Conservation (phyloP, 768 basidiomycete genomes). For the Mrakia frigida region DNA sequence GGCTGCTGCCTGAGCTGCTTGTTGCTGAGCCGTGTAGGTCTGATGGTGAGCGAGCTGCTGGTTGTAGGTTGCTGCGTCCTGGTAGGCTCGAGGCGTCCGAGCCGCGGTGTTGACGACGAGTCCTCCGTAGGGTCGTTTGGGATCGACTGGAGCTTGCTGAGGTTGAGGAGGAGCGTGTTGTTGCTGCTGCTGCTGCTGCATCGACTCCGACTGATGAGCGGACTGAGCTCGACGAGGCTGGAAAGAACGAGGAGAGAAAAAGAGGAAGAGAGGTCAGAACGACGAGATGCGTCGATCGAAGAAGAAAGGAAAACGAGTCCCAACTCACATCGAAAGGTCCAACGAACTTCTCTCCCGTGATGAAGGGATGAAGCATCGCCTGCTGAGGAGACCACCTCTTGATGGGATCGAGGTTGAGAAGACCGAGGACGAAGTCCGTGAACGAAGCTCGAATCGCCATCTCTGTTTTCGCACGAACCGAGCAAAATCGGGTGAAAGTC, state of each 20-base stretch:
- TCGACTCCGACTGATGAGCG: not conserved
- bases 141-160: slow-evolving; percentile 45
- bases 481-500: not conserved
- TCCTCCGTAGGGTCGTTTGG: slow-evolving; percentile 88
- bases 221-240: slow-evolving; percentile 4
- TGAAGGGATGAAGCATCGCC: slow-evolving; percentile 91
- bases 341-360: slow-evolving; percentile 91
- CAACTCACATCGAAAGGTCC: slow-evolving; percentile 43
- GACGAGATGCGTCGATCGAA: not conserved
- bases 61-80: slow-evolving; percentile 89
- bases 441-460: slow-evolving; percentile 89
- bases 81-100: slow-evolving; percentile 76
- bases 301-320: not conserved
- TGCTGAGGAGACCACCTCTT: slow-evolving; percentile 97
- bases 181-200: slow-evolving; percentile 5
- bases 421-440: slow-evolving; percentile 93
- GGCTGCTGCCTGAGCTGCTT: slow-evolving; percentile 54
- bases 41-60: slow-evolving; percentile 94
- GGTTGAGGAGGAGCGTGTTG: slow-evolving; percentile 25
- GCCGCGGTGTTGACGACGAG: slow-evolving; percentile 66
- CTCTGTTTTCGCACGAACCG: slow-evolving; percentile 55
- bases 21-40: slow-evolving; percentile 77
- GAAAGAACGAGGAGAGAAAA: not conserved
- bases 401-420: slow-evolving; percentile 88
- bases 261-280: slow-evolving; percentile 29